Percentiles rank a stretch among this genome's conserved stretches.
Evolutionary conservation across 352 stramenopile genomes (phyloP).

Genomic region (Aphanomyces euteiches): DNA sequence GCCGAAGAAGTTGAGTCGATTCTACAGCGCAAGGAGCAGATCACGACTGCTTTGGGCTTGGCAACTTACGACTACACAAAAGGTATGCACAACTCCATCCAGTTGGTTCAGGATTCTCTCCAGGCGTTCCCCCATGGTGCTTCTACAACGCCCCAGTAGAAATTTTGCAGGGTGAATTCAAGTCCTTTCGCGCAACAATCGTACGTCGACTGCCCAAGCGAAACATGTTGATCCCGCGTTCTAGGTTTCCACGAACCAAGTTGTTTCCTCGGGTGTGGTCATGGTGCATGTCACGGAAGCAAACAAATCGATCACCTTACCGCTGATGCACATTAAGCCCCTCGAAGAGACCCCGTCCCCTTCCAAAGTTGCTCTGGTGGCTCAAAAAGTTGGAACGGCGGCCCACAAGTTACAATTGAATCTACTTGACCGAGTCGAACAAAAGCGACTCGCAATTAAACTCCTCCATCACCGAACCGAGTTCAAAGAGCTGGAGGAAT

Average conservation of each 20-base stretch:
- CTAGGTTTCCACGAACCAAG: slow-evolving; percentile 20
- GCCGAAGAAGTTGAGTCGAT: slow-evolving; percentile 4
- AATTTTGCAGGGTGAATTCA: slow-evolving; percentile 23
- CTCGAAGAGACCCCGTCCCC: neutral
- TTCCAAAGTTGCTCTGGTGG: neutral
- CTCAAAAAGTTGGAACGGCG: neutral
- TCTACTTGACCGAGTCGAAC: slow-evolving; percentile 8
- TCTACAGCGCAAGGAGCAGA: slow-evolving; percentile 8
- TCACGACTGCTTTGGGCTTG: slow-evolving; percentile 9
- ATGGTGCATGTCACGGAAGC: slow-evolving; percentile 21
- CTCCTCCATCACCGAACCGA: slow-evolving; percentile 27
- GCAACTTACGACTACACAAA: slow-evolving; percentile 25
- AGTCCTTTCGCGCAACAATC: slow-evolving; percentile 5
- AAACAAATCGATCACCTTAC: slow-evolving; percentile 20
- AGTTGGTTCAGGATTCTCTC: neutral
- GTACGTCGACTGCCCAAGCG: neutral
- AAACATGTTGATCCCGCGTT: neutral
- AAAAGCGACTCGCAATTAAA: slow-evolving; percentile 16
- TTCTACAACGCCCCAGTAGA: slow-evolving; percentile 15
- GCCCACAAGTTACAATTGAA: slow-evolving; percentile 20
- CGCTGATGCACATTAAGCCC: slow-evolving; percentile 5
- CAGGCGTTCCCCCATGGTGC: slow-evolving; percentile 24
- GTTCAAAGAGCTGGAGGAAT: slow-evolving; percentile 29
- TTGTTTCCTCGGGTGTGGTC: neutral
- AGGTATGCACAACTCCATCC: neutral